A percentile compares a stretch with the other conserved stretches of the same genome.
These are phyloP conservation scores for Chrysoporthe puriensis DNA, from an alignment of 2,329 filamentous ascomycete species.

Conservation along the genomic window DNA sequence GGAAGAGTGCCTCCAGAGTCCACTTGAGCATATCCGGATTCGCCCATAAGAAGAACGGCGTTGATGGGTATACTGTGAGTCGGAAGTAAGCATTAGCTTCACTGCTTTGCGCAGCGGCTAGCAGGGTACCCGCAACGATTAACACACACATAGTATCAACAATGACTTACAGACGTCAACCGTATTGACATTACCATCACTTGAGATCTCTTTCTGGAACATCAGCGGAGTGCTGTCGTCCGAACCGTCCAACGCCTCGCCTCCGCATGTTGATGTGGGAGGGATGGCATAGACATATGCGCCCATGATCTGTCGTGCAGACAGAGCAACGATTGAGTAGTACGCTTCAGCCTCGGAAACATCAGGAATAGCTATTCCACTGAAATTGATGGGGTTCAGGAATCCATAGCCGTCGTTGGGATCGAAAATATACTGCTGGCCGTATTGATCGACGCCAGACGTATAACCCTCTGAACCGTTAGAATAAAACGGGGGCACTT, in stretches of 20 bases:
- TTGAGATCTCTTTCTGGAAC: conserved; percentile 84
- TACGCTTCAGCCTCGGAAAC: conserved; percentile 72
- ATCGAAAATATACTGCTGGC: conserved; percentile 30
- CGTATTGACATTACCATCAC: conserved; percentile 81
- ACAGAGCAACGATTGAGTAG: conserved; percentile 77
- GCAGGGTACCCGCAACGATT: too few relatives aligned
- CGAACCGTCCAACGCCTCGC: conserved; percentile 4
- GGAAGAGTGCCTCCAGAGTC: conserved; percentile 75
- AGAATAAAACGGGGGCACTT: neutral
- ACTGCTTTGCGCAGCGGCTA: neutral
- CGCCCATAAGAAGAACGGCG: conserved; percentile 83
- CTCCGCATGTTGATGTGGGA: conserved; percentile 41
- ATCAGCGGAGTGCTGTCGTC: conserved; percentile 63
- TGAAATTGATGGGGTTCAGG: conserved; percentile 70
- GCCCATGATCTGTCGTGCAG: conserved; percentile 77
- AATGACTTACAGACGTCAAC: conserved; percentile 67
- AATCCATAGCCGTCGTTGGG: conserved; percentile 33
- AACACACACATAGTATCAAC: neutral
- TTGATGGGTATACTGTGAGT: conserved; percentile 67
- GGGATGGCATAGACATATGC: conserved; percentile 76
- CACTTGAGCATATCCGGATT: conserved; percentile 80
- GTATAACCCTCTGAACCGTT: conserved; percentile 9
- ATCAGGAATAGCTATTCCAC: conserved; percentile 65
- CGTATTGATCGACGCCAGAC: conserved; percentile 15
- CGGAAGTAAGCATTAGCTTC: neutral